Evolutionary conservation across 2,329 filamentous ascomycete species (phyloP), one percentile per base, ranked within the genome.

Genomic region (Colletotrichum orchidophilum): DNA sequence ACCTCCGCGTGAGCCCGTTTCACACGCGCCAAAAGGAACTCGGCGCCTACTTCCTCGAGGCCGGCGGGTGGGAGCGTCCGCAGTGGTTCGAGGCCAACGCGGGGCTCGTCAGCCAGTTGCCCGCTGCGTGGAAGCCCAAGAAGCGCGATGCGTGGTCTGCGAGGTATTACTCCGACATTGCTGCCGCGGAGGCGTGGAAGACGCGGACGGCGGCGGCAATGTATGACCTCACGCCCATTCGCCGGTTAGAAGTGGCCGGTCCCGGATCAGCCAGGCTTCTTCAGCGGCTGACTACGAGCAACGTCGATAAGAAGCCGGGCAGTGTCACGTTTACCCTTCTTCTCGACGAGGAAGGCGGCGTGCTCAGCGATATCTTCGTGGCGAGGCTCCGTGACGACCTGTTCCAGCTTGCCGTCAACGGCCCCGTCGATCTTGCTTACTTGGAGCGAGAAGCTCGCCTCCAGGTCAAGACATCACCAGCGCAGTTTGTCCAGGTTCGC

Each of bases 101-200:
- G 15, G 76, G 82, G 4, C 80, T 91, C 2, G 75, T 91, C 1
- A 79, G 83, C 6, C 79, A 83, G 0, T 77, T 91, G 3, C 89
- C 90, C 0, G 75, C 81, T 0, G 80, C 84, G 52, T 91, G 89
- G 89, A 81, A 81, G 69, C 87, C 89, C 0, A 80, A 85, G 0
- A 84, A 86, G 46, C 84, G 89, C 12, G 90, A 92, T 75, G 78
- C 84, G 0, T 92, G 90, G 90, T 88, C 90, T 1, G 80, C 85
- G 0, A 80, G 81, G 27, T 89, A 85, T 71, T 87, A 90, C 76
- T 91, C 88, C 0, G 87, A 88, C 0, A 86, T 91, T 46, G 83
- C 85, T 0, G 88, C 88, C 0, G 89, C 82, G 1, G 90, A 92
- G 76, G 90, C 90, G 0, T 91, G 88, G 88, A 91, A 90, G 81